These are phyloP conservation scores for Aegilops tauschii DNA, from an alignment of 176 grass and related monocot genomes.

Conservation along the genomic window DNA sequence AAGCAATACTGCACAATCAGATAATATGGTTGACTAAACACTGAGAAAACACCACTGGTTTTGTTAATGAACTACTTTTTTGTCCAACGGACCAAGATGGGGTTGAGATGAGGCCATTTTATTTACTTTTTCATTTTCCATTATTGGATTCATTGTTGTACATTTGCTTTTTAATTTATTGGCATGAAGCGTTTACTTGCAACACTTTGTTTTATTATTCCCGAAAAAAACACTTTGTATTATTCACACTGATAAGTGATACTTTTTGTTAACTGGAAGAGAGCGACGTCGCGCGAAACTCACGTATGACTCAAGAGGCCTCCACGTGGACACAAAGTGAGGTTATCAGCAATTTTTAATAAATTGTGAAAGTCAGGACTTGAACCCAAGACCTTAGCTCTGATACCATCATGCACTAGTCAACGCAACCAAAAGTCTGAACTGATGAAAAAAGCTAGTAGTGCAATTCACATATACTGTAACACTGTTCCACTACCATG, in stretches of 20 bases:
- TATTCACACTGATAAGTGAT: no score
- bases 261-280: no score
- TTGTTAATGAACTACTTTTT: neutral
- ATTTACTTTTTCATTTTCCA: neutral
- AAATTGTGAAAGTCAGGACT: no score
- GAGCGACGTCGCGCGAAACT: no score
- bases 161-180: neutral
- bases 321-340: no score
- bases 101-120: neutral
- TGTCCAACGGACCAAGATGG: neutral
- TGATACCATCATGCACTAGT: no score
- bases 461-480: neutral
- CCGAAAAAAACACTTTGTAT: neutral
- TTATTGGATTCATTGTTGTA: no score
- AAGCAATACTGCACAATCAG: neutral
- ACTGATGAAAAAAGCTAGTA: neutral
- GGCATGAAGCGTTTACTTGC: neutral
- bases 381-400: no score
- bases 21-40: neutral
- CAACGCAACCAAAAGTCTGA: no score
- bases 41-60: no score
- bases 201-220: neutral
- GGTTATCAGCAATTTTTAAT: neutral
- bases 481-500: neutral
- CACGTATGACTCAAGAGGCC: no score